Base-by-base conservation (phyloP, 345 rosid genomes). In the Dipteronia dyeriana region DNA sequence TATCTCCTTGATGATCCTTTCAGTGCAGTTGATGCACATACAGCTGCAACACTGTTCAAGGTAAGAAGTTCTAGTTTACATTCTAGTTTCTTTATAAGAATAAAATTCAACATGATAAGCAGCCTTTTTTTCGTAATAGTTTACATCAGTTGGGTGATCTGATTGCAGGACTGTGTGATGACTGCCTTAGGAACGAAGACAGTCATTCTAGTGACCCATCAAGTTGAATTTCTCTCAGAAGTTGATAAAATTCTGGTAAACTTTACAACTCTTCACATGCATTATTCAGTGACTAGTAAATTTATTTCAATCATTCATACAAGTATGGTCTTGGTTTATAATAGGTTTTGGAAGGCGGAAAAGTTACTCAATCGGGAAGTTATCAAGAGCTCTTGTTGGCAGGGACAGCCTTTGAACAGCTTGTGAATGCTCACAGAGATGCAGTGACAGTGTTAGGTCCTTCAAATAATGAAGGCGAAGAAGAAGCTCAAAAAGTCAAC, bases 1-100 rank as follows among this genome's bases (percentile, higher is more conserved):
- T 91, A 91, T 81, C 90, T 91, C 8, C 94, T 91, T 1, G 97
- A 93, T 68, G 98, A 91, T 51, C 98, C 94, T 70, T 93, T 91
- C 68, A 91, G 98, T 60, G 97, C 92, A 14, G 97, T 93, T 0
- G 98, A 90, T 83, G 97, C 98, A 12, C 94, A 90, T 39, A 91
- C 98, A 1, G 94, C 97, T 71, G 88, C 92, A 53, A 70, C 73
- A 41, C 86, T 93, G 19, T 93, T 91, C 80, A 88, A 89, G 79
- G 94, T 93, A 78, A 87, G 87, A 71, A 9, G 54, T 31, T 70
- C 54, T 45, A 29, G 29, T 65, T 66, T 25, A 71, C 5, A 43
- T 31, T 70, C 54, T 45, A 29, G 29, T 65, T 66, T 25, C 54
- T 65, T 29, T 59, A 1, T 7, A 59, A 20, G 62, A 39, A 57